Evolutionary conservation across 106 monocot species (phyloP).

Genomic region (Dioscorea alata): DNA sequence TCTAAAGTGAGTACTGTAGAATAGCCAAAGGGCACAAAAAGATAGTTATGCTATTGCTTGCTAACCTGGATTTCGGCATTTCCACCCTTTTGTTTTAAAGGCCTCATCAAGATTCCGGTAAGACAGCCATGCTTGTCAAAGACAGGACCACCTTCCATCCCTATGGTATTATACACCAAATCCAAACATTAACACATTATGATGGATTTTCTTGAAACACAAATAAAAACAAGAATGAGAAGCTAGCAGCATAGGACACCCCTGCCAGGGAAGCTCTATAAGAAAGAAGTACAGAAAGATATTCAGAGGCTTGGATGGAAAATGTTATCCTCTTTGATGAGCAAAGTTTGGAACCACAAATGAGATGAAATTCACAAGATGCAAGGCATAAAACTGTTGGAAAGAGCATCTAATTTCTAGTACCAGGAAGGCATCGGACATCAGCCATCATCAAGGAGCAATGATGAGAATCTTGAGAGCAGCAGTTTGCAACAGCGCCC

Average conservation of each 20-base stretch:
- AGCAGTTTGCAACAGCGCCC: conserved; percentile 71
- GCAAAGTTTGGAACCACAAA: too few species aligned
- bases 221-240: too few species aligned
- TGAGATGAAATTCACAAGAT: too few species aligned
- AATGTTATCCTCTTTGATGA: too few species aligned
- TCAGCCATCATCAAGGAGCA: conserved; percentile 72
- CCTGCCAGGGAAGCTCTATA: too few species aligned
- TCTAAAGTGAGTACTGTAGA: not conserved
- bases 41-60: not conserved
- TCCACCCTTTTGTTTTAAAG: conserved; percentile 57
- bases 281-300: too few species aligned
- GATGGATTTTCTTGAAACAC: too few species aligned
- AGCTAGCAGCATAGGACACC: too few species aligned
- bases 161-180: conserved; percentile 22
- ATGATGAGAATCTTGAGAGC: conserved; percentile 29
- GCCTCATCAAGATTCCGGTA: conserved; percentile 58
- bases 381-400: too few species aligned
- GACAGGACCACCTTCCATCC: conserved; percentile 90
- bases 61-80: conserved; percentile 81
- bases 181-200: not conserved
- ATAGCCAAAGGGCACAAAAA: not conserved
- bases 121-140: conserved; percentile 61
- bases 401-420: not conserved
- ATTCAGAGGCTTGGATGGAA: too few species aligned
- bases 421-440: conserved; percentile 88